A percentile compares a stretch with the other conserved stretches of the same genome.
phyloP scores from a whole-genome alignment of 345 rosid species.

The Combretum micranthum region DNA sequence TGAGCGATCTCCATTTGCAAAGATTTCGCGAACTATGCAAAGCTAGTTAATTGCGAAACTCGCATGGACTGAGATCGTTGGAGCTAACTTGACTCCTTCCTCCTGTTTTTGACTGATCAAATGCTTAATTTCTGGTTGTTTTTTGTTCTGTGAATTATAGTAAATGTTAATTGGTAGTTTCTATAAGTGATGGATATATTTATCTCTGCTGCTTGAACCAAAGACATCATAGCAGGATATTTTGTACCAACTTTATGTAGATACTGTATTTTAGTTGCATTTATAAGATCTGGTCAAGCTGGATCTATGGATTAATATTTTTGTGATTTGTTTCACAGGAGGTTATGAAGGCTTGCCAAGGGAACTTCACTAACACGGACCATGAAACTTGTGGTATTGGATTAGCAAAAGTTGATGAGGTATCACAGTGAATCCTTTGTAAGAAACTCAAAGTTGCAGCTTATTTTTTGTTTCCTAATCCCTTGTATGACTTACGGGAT shows the following conservation, averaged over 20 bases:
- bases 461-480: background rate
- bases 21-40: background rate
- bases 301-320: background rate
- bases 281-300: too few relatives aligned
- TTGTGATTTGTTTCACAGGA: conserved; percentile 35
- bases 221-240: too few relatives aligned
- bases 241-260: too few relatives aligned
- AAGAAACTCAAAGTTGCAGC: background rate
- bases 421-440: conserved; percentile 15
- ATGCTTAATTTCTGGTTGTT: too few relatives aligned
- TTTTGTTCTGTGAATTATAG: too few relatives aligned
- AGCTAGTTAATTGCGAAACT: background rate
- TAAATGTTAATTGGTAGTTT: too few relatives aligned
- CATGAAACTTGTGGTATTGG: conserved; percentile 20
- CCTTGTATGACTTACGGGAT: conserved; percentile 6
- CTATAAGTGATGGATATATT: too few relatives aligned
- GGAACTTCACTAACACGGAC: conserved; percentile 34
- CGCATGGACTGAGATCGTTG: too few relatives aligned
- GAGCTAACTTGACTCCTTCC: too few relatives aligned
- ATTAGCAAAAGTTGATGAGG: conserved; percentile 48
- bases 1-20: background rate
- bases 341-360: conserved; percentile 44
- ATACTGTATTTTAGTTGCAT: too few relatives aligned
- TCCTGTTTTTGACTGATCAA: too few relatives aligned
- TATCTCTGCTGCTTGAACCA: too few relatives aligned